These are phyloP conservation scores for Aspergillus viridinutans DNA, from an alignment of 2,329 filamentous ascomycete species.

Conservation along the genomic window DNA sequence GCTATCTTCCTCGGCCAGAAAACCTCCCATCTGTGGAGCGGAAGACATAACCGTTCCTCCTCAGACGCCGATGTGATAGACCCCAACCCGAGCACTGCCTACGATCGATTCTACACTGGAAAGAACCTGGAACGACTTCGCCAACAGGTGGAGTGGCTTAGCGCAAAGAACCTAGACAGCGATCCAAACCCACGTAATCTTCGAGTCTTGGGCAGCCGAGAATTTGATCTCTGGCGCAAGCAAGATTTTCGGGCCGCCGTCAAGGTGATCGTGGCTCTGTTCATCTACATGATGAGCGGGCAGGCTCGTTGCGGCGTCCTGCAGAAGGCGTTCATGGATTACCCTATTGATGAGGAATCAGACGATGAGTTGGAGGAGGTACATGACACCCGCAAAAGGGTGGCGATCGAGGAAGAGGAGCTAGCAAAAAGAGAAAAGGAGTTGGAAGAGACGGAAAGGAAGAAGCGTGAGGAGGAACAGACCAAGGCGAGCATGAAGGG, in stretches of 20 bases:
- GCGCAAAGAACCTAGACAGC: slow-evolving; percentile 10
- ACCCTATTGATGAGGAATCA: slow-evolving; percentile 2
- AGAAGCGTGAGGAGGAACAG: slow-evolving; percentile 1
- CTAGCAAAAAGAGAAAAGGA: slow-evolving; percentile 6
- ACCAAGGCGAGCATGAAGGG: not conserved
- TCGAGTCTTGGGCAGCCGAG: slow-evolving; percentile 20
- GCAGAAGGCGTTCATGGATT: slow-evolving; percentile 18
- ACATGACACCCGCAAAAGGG: slow-evolving; percentile 5
- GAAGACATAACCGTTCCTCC: not conserved
- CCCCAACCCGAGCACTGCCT: not conserved
- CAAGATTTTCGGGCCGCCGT: slow-evolving; percentile 18
- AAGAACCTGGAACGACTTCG: slow-evolving; percentile 15
- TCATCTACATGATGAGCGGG: slow-evolving; percentile 26
- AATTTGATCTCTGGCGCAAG: slow-evolving; percentile 25
- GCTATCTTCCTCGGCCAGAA: slow-evolving; percentile 25
- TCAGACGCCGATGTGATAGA: not conserved
- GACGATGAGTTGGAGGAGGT: slow-evolving; percentile 6
- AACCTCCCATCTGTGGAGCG: slow-evolving; percentile 20
- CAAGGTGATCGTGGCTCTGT: slow-evolving; percentile 17
- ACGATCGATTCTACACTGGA: slow-evolving; percentile 13
- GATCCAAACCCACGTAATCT: slow-evolving; percentile 17
- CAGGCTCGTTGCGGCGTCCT: slow-evolving; percentile 20
- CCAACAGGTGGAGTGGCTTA: slow-evolving; percentile 13
- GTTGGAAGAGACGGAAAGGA: not conserved
- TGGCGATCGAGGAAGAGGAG: slow-evolving; percentile 3